Evolutionary conservation across 179 eudicot species (phyloP).

Genomic region (Vitellaria paradoxa): DNA sequence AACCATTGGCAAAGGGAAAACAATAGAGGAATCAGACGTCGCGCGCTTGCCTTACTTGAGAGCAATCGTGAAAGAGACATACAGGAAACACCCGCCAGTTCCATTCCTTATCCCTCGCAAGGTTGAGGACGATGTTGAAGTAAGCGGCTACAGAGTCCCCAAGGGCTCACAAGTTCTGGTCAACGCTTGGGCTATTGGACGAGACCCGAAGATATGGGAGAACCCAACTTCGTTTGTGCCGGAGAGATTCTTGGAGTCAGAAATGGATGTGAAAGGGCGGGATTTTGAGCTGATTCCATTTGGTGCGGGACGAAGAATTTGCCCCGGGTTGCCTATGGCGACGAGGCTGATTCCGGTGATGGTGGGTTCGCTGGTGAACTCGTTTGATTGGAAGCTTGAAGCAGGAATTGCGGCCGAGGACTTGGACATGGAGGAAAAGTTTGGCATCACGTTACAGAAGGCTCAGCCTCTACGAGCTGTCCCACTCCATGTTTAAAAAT

Average conservation of each 20-base stretch:
- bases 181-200: slow-evolving; percentile 19
- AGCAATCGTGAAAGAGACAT: slow-evolving; percentile 20
- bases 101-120: slow-evolving; percentile 18
- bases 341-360: slow-evolving; percentile 3
- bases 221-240: slow-evolving; percentile 12
- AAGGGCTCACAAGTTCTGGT: slow-evolving; percentile 23
- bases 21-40: slow-evolving; percentile 14
- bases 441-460: slow-evolving; percentile 20
- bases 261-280: slow-evolving; percentile 15
- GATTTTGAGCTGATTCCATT: slow-evolving; percentile 20
- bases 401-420: slow-evolving; percentile 10
- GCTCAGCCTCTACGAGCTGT: slow-evolving; percentile 13
- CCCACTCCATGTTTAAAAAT: background rate
- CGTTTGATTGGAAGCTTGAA: slow-evolving; percentile 17
- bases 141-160: slow-evolving; percentile 14
- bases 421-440: slow-evolving; percentile 18
- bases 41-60: slow-evolving; percentile 15
- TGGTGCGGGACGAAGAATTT: slow-evolving; percentile 13
- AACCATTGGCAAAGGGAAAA: slow-evolving; percentile 16
- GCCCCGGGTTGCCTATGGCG: slow-evolving; percentile 13
- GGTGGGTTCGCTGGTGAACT: slow-evolving; percentile 13
- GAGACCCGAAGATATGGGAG: slow-evolving; percentile 11
- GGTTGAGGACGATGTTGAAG: slow-evolving; percentile 8
- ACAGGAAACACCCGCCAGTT: slow-evolving; percentile 19
- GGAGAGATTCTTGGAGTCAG: slow-evolving; percentile 20